Percentiles rank a stretch among this genome's conserved stretches.
These are phyloP conservation scores for Lactarius trivialis DNA, from an alignment of 768 basidiomycete genomes.

Conservation along the genomic window DNA sequence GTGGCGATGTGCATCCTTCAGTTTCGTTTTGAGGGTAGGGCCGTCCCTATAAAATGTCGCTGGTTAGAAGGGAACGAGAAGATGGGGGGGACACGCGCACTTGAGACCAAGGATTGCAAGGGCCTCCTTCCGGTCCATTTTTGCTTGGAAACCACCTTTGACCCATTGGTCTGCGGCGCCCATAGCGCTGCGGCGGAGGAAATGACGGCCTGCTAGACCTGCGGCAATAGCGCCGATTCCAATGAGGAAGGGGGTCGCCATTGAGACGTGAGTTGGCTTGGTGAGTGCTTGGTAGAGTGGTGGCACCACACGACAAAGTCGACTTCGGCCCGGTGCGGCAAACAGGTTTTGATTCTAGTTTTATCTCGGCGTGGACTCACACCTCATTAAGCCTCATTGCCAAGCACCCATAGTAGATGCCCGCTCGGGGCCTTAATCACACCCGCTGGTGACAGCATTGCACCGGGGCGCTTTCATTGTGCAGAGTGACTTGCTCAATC, in stretches of 20 bases:
- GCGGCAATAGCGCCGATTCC: slow-evolving; percentile 75
- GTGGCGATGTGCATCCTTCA: slow-evolving; percentile 94
- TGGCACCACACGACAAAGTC: neutral
- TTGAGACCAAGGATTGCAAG: slow-evolving; percentile 86
- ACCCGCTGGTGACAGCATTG: neutral
- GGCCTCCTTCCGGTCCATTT: slow-evolving; percentile 96
- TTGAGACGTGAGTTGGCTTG: slow-evolving; percentile 27
- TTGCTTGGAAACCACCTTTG: slow-evolving; percentile 89
- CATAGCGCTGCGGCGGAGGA: slow-evolving; percentile 59
- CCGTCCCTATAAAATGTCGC: slow-evolving; percentile 55
- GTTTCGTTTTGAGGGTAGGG: slow-evolving; percentile 58
- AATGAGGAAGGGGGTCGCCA: slow-evolving; percentile 75
- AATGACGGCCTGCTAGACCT: slow-evolving; percentile 65
- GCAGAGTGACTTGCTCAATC: neutral
- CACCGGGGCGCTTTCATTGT: neutral
- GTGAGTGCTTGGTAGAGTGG: too few relatives aligned
- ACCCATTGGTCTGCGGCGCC: slow-evolving; percentile 76
- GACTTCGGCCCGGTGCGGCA: neutral
- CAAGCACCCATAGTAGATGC: neutral
- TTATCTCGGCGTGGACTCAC: neutral
- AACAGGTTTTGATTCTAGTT: neutral
- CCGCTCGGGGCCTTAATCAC: neutral
- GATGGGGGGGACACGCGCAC: slow-evolving; percentile 42
- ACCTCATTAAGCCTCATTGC: neutral
- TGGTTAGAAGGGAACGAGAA: neutral